These are phyloP conservation scores for Fusarium albidum DNA, from an alignment of 2,329 filamentous ascomycete genomes.

Conservation along the genomic window DNA sequence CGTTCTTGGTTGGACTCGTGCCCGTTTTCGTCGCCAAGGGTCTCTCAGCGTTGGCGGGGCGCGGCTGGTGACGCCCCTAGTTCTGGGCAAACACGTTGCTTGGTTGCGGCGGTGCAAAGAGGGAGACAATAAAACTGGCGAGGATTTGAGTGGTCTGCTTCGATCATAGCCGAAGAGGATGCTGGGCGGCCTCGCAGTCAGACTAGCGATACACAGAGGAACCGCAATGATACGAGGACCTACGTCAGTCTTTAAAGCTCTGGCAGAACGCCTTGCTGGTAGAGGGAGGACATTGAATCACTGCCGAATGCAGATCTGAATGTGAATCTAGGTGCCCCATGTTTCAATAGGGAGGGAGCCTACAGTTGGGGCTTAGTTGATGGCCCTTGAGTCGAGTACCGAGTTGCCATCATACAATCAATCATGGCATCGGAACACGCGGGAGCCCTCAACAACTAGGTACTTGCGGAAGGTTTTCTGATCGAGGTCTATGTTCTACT, in stretches of 20 bases:
- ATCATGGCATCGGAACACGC: no score
- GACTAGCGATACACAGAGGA: conserved; percentile 6
- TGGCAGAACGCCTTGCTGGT: background rate
- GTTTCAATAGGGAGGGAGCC: no score
- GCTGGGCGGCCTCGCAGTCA: conserved; percentile 33
- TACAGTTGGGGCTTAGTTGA: no score
- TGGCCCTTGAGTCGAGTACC: no score
- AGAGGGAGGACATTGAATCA: conserved; percentile 4
- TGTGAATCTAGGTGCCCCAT: background rate
- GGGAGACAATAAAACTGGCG: background rate
- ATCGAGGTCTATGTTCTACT: no score
- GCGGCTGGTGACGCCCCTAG: conserved; percentile 2
- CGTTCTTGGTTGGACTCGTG: conserved; percentile 9
- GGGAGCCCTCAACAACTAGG: no score
- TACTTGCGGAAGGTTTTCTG: no score
- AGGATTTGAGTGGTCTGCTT: conserved; percentile 1
- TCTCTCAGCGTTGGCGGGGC: conserved; percentile 8
- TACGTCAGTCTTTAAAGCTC: background rate
- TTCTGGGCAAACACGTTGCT: background rate
- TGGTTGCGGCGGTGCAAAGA: conserved; percentile 19
- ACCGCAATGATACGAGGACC: background rate
- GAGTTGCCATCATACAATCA: no score
- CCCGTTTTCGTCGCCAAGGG: conserved; percentile 6
- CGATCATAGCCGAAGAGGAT: background rate
- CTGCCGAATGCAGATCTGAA: background rate